Base-by-base conservation (phyloP, 805 yeast species). In the Candida methanosorbosa region DNA sequence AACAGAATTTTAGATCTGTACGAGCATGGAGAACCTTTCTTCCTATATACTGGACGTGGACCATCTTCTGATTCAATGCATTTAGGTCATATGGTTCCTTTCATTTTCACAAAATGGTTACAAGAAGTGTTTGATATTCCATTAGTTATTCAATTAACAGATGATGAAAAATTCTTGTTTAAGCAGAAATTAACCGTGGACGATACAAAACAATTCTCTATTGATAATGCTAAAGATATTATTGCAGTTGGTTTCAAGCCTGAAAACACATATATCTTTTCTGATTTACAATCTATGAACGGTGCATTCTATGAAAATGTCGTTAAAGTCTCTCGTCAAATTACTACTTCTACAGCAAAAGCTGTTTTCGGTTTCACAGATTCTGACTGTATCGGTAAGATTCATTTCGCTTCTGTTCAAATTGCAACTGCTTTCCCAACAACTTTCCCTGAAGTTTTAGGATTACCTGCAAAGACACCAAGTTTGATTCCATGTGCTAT, bases 41-140 rank as follows among this genome's bases (percentile, higher is more conserved):
- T 90, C 65, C 64, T 92, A 42, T 92, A 92, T 58, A 92, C 98
- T 13, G 98, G 98, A 27, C 75, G 98, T 58, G 98, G 98, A 5
- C 97, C 98, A 25, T 83, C 95, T 2, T 76, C 88, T 28, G 95
- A 81, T 48, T 81, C 92, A 16, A 81, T 92, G 84, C 98, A 92
- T 57, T 68, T 92, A 64, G 98, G 98, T 35, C 98, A 92, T 60
- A 79, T 90, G 87, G 73, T 88, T 40, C 98, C 98, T 14, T 92
- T 92, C 55, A 60, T 82, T 22, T 92, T 92, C 67, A 92, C 98
- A 37, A 87, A 88, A 61, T 92, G 97, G 97, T 70, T 92, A 50
- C 98, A 92, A 61, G 97, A 90, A 30, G 97, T 90, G 2, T 92
- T 92, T 57, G 97, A 92, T 56, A 96, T 76, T 39, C 97, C 98